Evolutionary conservation across 2,329 filamentous ascomycete species (phyloP), one percentile per base, ranked within the genome.

Genomic region (Ophiostoma piceae): DNA sequence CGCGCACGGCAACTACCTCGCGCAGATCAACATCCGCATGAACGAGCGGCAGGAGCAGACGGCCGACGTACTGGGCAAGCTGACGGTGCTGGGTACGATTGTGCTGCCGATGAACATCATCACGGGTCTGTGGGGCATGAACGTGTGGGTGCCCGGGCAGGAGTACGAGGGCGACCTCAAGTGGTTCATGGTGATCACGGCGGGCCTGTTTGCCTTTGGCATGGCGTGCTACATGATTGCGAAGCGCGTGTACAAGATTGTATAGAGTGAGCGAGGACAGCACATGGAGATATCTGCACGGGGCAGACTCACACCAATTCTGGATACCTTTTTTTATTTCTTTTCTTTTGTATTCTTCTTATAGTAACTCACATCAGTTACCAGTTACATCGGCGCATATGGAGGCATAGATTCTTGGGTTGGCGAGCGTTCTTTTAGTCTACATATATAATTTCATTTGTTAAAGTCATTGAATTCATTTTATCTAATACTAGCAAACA

Each of bases 61-160:
- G 1, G 92, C 93, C 57, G 94, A 99, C 77, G 93, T 97, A 1
- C 86, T 99, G 14, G 94, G 94, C 73, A 97, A 95, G 79, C 85
- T 99, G 71, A 98, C 95, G 0, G 95, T 99, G 0, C 84, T 99
- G 0, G 95, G 95, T 73, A 99, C 95, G 6, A 98, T 99, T 74
- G 94, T 99, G 2, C 83, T 99, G 70, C 95, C 95, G 12, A 97
- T 99, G 94, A 99, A 99, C 78, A 96, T 99, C 77, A 94, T 99
- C 76, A 98, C 95, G 2, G 95, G 95, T 74, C 88, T 98, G 76
- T 99, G 94, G 94, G 95, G 94, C 68, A 98, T 98, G 94, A 99
- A 99, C 83, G 91, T 94, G 47, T 92, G 92, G 83, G 95, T 99
- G 0, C 95, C 95, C 0, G 95, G 95, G 1, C 94, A 98, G 79